These are phyloP conservation scores for Apiosordaria backusii DNA, from an alignment of 495 filamentous ascomycete species.

Conservation along the genomic window DNA sequence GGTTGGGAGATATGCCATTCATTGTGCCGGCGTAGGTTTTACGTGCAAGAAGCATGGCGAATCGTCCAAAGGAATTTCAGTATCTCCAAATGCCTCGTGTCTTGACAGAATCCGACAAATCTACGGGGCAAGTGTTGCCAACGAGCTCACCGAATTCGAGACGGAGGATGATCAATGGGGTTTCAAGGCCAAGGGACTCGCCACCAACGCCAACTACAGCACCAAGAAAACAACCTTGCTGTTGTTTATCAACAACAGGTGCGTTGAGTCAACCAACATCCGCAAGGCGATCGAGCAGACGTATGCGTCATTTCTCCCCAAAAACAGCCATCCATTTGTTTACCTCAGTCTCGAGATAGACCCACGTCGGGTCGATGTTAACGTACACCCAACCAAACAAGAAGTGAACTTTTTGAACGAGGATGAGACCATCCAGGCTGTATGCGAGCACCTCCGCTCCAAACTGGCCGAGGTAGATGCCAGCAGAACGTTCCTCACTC, in stretches of 20 bases:
- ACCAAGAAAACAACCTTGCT: conserved; percentile 86
- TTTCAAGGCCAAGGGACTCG: conserved; percentile 75
- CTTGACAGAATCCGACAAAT: conserved; percentile 87
- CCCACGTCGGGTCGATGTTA: conserved; percentile 91
- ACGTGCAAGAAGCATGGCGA: conserved; percentile 97
- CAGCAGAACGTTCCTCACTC: conserved; percentile 90
- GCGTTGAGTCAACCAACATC: conserved; percentile 89
- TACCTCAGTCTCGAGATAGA: conserved; percentile 94
- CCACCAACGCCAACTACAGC: conserved; percentile 93
- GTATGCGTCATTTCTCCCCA: conserved; percentile 86
- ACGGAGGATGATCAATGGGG: conserved; percentile 72
- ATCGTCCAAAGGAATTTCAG: conserved; percentile 72
- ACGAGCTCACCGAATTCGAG: conserved; percentile 78
- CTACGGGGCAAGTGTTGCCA: conserved; percentile 80
- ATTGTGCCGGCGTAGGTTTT: conserved; percentile 86
- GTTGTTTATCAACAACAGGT: conserved; percentile 95
- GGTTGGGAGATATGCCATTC: conserved; percentile 91
- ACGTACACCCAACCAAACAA: conserved; percentile 95
- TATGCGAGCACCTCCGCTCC: conserved; percentile 76
- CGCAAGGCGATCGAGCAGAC: conserved; percentile 90
- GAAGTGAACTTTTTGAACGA: conserved; percentile 99
- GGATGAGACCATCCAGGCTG: conserved; percentile 88
- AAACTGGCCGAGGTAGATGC: conserved; percentile 87
- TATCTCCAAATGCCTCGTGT: conserved; percentile 61
- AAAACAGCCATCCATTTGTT: conserved; percentile 89